Conservation (phyloP, 345 rosid species). For the Brassica nigra region DNA sequence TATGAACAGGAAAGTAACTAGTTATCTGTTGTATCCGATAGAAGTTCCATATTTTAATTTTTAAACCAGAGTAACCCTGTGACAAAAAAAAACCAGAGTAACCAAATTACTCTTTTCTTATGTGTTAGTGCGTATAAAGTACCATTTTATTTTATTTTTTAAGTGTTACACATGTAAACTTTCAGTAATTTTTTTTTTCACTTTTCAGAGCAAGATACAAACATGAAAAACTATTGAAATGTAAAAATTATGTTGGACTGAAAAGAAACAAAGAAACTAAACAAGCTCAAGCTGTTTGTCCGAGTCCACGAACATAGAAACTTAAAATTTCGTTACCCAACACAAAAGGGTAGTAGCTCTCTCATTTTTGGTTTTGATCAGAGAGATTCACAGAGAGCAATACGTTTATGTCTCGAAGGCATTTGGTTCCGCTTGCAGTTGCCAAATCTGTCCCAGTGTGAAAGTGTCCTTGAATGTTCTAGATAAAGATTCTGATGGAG, state of each 20-base stretch:
- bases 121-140: not conserved
- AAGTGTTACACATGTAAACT: not conserved
- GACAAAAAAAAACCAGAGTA: not conserved
- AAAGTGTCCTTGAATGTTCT: not conserved
- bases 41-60: no score
- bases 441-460: conserved; percentile 18
- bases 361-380: conserved; percentile 41
- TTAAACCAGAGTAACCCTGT: no score
- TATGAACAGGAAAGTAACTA: no score
- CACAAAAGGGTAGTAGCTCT: conserved; percentile 14
- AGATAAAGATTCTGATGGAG: conserved; percentile 19
- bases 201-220: not conserved
- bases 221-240: conserved; percentile 9
- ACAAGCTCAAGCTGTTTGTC: conserved; percentile 21
- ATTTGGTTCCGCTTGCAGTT: conserved; percentile 45
- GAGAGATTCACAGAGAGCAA: conserved; percentile 37
- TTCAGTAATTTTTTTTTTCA: not conserved
- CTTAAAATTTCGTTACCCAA: conserved; percentile 22
- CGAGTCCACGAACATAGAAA: conserved; percentile 27
- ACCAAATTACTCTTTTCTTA: not conserved
- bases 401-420: conserved; percentile 48
- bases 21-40: no score
- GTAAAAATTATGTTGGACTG: not conserved
- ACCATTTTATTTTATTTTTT: not conserved
- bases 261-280: conserved; percentile 49